phyloP scores from a whole-genome alignment of 148 eudicot species.

The Rhododendron griersonianum region DNA sequence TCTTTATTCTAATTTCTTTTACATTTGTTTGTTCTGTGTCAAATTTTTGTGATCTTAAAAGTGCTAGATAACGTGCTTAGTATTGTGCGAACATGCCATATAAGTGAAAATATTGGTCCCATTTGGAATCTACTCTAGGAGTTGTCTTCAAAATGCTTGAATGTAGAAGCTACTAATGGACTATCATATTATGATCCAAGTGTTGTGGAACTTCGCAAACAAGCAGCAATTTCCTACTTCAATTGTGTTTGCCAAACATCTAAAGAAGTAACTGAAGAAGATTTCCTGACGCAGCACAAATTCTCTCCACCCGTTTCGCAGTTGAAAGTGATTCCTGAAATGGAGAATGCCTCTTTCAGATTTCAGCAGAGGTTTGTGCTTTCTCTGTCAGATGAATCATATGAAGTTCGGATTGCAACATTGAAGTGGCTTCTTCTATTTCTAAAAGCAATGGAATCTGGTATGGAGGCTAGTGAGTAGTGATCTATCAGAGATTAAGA shows the following conservation, averaged over 20 bases:
- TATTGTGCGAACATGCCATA: conserved; percentile 49
- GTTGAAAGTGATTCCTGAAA: conserved; percentile 21
- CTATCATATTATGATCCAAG: conserved; percentile 67
- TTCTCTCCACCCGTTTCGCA: conserved; percentile 20
- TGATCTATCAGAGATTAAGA: conserved; percentile 21
- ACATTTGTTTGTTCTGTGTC: no score
- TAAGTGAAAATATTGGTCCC: conserved; percentile 34
- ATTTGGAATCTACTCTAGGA: conserved; percentile 55
- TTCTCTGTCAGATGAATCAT: conserved; percentile 69
- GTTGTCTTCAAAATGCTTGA: conserved; percentile 65
- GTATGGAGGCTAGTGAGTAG: conserved; percentile 20
- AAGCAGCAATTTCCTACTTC: conserved; percentile 76
- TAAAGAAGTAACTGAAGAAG: conserved; percentile 49
- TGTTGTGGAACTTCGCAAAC: conserved; percentile 67
- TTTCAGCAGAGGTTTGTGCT: conserved; percentile 47
- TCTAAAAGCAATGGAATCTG: conserved; percentile 39
- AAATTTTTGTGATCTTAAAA: conserved; percentile 17
- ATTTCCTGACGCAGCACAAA: conserved; percentile 16
- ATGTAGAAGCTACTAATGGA: conserved; percentile 29
- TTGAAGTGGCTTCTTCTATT: conserved; percentile 79
- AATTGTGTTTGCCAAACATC: conserved; percentile 51
- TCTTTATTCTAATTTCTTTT: no score
- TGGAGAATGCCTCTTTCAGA: conserved; percentile 22
- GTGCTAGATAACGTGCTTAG: conserved; percentile 81
- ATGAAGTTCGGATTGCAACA: conserved; percentile 87